Base-by-base conservation (phyloP, 495 filamentous ascomycete species). In the Penicillium cinerascens region DNA sequence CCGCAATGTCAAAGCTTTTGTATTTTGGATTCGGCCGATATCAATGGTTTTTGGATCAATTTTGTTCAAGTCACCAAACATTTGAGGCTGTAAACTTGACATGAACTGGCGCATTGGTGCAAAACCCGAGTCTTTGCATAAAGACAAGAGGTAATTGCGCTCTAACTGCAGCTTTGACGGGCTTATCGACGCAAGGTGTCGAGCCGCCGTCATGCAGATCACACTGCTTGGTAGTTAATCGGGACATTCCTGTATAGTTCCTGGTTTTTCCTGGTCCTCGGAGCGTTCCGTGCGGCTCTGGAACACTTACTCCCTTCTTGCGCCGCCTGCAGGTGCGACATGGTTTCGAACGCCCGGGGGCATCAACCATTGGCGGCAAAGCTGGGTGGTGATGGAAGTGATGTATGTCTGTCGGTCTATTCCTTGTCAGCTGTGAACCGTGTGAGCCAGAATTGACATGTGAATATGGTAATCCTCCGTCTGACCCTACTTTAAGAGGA, bases 251-350 rank as follows among this genome's bases (percentile, higher is more conserved):
- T 26, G 25, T 3, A 26, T 26, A 26, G 3, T 26, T 3, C 25
- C 25, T 7, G 25, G 25, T n/a, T n/a, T n/a, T n/a, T n/a, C n/a
- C n/a, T n/a, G n/a, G n/a, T n/a, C 25, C 25, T 26, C 25, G 25
- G 25, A 7, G 25, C 7, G 25, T 7, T 26, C 3, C 7, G 25
- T 7, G 7, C 7, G 25, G 25, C 3, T 26, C 7, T 26, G 7
- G 25, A 26, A 26, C 7, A 54, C 52, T 49, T 49, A 54, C 52
- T 15, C 52, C 52, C 38, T 54, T 54, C 41, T 54, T 54, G 18
- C 52, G 52, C 33, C 52, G 26, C 17, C 33, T 54, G 39, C 52
- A 54, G 18, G 46, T 49, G 22, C 44, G 44, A 17, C 52, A 54
- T 20, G 20, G 44, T 29, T 54, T 43, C 15, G 52, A 54, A 21